Percentiles rank a stretch among this genome's conserved stretches.
These are phyloP conservation scores for Aspergillus quadrilineatus DNA, from an alignment of 2,329 filamentous ascomycete genomes.

Conservation along the genomic window DNA sequence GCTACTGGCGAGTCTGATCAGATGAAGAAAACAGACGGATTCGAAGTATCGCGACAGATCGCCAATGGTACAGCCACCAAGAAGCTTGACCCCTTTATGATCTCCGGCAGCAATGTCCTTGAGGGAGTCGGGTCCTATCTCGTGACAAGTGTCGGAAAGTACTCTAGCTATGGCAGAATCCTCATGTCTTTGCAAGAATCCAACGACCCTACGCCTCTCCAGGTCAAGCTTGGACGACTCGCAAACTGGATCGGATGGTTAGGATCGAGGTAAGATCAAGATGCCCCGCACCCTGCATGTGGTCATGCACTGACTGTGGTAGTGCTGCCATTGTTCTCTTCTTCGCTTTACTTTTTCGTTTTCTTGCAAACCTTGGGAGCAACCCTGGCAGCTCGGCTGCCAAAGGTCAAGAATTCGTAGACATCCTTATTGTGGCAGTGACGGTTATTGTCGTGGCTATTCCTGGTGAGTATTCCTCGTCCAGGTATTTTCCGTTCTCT, in stretches of 20 bases:
- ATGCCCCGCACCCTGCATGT: neutral
- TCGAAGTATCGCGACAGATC: conserved; percentile 59
- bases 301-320: neutral
- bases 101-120: conserved; percentile 77
- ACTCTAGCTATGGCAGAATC: conserved; percentile 74
- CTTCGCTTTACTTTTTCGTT: conserved; percentile 81
- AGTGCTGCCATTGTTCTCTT: conserved; percentile 74
- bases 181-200: conserved; percentile 72
- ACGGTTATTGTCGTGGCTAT: conserved; percentile 80
- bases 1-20: conserved; percentile 72
- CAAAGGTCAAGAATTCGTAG: conserved; percentile 76
- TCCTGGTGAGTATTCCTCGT: conserved; percentile 45
- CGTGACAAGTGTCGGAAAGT: conserved; percentile 69
- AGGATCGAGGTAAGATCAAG: conserved; percentile 58
- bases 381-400: conserved; percentile 59
- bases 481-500: neutral
- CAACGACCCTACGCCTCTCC: conserved; percentile 72
- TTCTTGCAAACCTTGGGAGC: conserved; percentile 65
- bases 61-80: conserved; percentile 53
- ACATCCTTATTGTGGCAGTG: conserved; percentile 75
- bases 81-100: conserved; percentile 69
- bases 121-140: conserved; percentile 74
- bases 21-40: conserved; percentile 64
- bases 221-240: conserved; percentile 72
- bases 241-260: conserved; percentile 76